Conservation (phyloP, 2,329 filamentous ascomycete genomes). For the Fusarium veterinarium region DNA sequence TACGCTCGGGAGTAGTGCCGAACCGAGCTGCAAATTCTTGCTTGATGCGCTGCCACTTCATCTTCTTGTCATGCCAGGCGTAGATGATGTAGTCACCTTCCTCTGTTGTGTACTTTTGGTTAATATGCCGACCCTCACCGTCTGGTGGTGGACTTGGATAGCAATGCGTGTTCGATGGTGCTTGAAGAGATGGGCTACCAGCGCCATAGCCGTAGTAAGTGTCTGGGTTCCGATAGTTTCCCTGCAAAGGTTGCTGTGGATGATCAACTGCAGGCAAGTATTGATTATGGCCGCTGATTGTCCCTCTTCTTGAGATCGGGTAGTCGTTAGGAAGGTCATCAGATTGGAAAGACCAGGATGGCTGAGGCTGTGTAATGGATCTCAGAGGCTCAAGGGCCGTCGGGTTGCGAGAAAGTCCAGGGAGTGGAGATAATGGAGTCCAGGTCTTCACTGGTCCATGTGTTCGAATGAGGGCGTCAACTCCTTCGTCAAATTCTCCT, state of each 20-base stretch:
- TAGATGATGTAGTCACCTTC: constrained; percentile 59
- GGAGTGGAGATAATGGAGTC: constrained; percentile 47
- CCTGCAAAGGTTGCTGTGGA: constrained; percentile 31
- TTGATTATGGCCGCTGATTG: constrained; percentile 29
- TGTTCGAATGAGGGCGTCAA: constrained; percentile 50
- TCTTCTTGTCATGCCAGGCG: constrained; percentile 57
- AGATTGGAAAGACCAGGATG: constrained; percentile 30
- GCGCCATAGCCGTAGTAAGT: constrained; percentile 38
- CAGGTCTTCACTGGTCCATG: constrained; percentile 46
- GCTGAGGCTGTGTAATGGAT: constrained; percentile 14
- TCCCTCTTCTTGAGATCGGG: constrained; percentile 25
- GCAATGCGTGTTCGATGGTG: constrained; percentile 40
- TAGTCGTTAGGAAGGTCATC: constrained; percentile 21
- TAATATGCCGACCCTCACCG: constrained; percentile 54
- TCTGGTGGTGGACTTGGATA: constrained; percentile 53
- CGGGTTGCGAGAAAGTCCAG: constrained; percentile 38
- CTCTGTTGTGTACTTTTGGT: constrained; percentile 58
- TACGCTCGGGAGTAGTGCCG: constrained; percentile 52
- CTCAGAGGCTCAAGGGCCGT: constrained; percentile 40
- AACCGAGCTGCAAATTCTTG: constrained; percentile 55
- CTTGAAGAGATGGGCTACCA: constrained; percentile 41
- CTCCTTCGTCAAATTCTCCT: constrained; percentile 53
- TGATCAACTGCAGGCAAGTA: constrained; percentile 34
- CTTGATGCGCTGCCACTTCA: constrained; percentile 56
- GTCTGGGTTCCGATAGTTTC: constrained; percentile 36